phyloP scores from a whole-genome alignment of 352 stramenopile genomes.

The Thalassiosira hispida region DNA sequence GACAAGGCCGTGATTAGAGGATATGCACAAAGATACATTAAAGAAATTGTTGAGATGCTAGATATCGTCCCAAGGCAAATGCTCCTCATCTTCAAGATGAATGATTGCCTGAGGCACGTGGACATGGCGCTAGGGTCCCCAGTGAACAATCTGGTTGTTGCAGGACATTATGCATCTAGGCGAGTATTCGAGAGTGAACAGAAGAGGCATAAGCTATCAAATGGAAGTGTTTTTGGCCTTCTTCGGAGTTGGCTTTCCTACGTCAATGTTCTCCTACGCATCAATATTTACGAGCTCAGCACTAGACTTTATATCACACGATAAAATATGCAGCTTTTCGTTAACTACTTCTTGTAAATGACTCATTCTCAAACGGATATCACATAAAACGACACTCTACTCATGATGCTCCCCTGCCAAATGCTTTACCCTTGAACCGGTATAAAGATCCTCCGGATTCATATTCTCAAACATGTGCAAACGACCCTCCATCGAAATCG shows the following conservation, averaged over 20 bases:
- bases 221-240: conserved; percentile 37
- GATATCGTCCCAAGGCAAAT: conserved; percentile 80
- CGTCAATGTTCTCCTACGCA: conserved; percentile 43
- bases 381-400: background rate
- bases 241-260: conserved; percentile 57
- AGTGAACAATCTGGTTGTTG: conserved; percentile 81
- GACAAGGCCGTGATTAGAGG: conserved; percentile 81
- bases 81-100: conserved; percentile 88
- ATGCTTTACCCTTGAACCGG: conserved; percentile 21
- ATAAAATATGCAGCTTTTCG: background rate
- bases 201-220: conserved; percentile 18
- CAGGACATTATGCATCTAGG: conserved; percentile 74
- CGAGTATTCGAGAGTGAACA: conserved; percentile 64
- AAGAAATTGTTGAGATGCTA: conserved; percentile 85
- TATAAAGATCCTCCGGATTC: conserved; percentile 51
- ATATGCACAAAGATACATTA: conserved; percentile 85
- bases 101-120: conserved; percentile 87
- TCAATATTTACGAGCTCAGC: conserved; percentile 58
- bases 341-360: conserved; percentile 3
- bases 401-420: background rate
- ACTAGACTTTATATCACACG: conserved; percentile 4
- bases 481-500: conserved; percentile 31
- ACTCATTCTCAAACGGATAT: background rate
- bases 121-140: conserved; percentile 80
- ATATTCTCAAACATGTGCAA: conserved; percentile 45